Conservation (phyloP, 78 protist genomes). For the Fonticula alba region DNA sequence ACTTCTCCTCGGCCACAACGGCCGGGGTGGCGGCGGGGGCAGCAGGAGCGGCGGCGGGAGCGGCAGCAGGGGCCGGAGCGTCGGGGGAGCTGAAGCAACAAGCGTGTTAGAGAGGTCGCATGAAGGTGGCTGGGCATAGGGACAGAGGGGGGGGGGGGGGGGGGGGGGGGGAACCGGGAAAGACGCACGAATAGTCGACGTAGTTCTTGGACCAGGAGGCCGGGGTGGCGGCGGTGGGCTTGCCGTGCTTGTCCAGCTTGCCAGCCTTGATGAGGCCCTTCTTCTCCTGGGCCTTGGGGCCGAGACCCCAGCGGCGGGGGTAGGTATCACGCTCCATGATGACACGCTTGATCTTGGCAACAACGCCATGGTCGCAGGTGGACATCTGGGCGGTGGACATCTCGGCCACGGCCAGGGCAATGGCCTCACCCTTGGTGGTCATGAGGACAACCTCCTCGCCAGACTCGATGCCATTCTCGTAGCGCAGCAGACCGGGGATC, state of each 20-base stretch:
- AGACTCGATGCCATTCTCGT: constrained; percentile 68
- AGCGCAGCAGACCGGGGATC: constrained; percentile 96
- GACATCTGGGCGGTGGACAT: constrained; percentile 90
- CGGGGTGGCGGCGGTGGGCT: constrained; percentile 90
- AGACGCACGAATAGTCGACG: constrained; percentile 45
- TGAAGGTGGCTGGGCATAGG: no score
- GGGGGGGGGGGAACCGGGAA: no score
- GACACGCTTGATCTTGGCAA: constrained; percentile 98
- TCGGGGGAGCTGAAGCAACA: no score
- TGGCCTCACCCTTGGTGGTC: constrained; percentile 99
- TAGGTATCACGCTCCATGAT: constrained; percentile 99
- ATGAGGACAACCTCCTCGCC: constrained; percentile 91
- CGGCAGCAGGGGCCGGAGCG: no score
- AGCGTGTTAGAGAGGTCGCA: no score
- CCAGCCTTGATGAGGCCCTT: constrained; percentile 84
- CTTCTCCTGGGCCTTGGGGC: constrained; percentile 81
- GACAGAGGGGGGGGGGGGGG: no score
- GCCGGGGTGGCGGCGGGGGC: no score
- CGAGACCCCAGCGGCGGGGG: constrained; percentile 96
- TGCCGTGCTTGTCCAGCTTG: constrained; percentile 91
- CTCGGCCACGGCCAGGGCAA: constrained; percentile 69
- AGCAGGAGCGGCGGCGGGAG: no score
- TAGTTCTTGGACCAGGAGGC: constrained; percentile 49
- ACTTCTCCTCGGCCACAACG: no score
- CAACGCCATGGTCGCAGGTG: constrained; percentile 90